Evolutionary conservation across 2,329 filamentous ascomycete species (phyloP).

Genomic region (Exophiala calicioides): DNA sequence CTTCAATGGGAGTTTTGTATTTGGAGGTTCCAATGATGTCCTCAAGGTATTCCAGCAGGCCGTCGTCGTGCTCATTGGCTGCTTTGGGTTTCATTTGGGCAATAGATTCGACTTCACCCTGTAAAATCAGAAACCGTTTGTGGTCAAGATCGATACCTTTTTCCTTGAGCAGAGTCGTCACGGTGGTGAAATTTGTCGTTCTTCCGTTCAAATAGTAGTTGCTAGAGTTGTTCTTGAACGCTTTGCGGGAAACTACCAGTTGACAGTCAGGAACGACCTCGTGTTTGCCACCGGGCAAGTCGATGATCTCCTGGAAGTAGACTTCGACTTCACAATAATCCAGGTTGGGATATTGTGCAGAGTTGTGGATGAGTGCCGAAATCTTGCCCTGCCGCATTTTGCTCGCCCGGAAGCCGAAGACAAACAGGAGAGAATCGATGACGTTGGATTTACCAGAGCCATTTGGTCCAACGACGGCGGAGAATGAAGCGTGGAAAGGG

Average conservation of each 20-base stretch:
- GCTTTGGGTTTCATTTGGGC: conserved; percentile 99
- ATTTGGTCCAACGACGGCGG: conserved; percentile 95
- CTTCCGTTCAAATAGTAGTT: conserved; percentile 96
- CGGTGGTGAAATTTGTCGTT: conserved; percentile 86
- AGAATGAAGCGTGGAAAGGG: conserved; percentile 95
- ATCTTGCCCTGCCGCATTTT: conserved; percentile 99
- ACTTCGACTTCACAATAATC: conserved; percentile 95
- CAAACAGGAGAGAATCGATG: conserved; percentile 94
- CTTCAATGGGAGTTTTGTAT: conserved; percentile 96
- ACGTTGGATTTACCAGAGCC: conserved; percentile 99
- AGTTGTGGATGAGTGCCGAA: conserved; percentile 96
- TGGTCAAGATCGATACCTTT: conserved; percentile 94
- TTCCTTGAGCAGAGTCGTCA: conserved; percentile 82
- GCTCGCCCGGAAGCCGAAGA: conserved; percentile 98
- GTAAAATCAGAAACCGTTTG: conserved; percentile 95
- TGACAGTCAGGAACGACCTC: conserved; percentile 80
- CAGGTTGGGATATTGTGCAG: conserved; percentile 78
- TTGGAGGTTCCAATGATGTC: conserved; percentile 99
- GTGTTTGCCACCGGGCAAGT: conserved; percentile 73
- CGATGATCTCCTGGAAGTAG: conserved; percentile 93
- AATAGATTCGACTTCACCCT: conserved; percentile 97
- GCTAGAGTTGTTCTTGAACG: conserved; percentile 97
- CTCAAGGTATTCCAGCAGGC: conserved; percentile 92
- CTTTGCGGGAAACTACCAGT: conserved; percentile 83
- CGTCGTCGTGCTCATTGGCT: conserved; percentile 91